Evolutionary conservation across 257 asterid species (phyloP).

Genomic region (Nicotiana tabacum): DNA sequence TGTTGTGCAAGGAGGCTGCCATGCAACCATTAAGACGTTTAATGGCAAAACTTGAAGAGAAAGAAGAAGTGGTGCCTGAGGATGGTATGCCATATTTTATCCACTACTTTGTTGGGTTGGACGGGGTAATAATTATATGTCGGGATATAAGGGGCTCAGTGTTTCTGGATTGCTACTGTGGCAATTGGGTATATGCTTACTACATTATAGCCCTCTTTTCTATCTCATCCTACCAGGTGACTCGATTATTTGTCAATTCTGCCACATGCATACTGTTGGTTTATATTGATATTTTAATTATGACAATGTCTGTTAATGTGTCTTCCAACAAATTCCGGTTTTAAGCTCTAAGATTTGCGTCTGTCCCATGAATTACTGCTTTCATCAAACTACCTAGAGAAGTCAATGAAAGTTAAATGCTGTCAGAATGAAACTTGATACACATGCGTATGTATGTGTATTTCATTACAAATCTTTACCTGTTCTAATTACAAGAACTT

Average conservation of each 20-base stretch:
- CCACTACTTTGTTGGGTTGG: background rate
- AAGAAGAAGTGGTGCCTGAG: slow-evolving; percentile 59
- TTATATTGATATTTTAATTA: background rate
- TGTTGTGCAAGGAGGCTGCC: slow-evolving; percentile 95
- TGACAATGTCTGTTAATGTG: background rate
- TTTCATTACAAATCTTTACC: background rate
- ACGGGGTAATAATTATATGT: background rate
- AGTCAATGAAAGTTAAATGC: background rate
- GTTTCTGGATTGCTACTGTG: background rate
- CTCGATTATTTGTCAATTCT: background rate
- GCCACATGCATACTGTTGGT: background rate
- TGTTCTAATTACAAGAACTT: background rate
- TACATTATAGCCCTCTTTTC: background rate
- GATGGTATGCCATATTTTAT: slow-evolving; percentile 50
- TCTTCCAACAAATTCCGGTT: background rate
- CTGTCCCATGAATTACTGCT: background rate
- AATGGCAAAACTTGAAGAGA: slow-evolving; percentile 72
- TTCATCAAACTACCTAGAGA: background rate
- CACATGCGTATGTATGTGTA: background rate
- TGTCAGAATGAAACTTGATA: background rate
- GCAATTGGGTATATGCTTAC: background rate
- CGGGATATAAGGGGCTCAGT: background rate
- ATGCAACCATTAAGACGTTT: slow-evolving; percentile 91
- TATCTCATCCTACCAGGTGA: background rate
- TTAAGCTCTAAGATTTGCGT: background rate